phyloP scores from a whole-genome alignment of 257 asterid genomes.

The Oldenlandia corymbosa region DNA sequence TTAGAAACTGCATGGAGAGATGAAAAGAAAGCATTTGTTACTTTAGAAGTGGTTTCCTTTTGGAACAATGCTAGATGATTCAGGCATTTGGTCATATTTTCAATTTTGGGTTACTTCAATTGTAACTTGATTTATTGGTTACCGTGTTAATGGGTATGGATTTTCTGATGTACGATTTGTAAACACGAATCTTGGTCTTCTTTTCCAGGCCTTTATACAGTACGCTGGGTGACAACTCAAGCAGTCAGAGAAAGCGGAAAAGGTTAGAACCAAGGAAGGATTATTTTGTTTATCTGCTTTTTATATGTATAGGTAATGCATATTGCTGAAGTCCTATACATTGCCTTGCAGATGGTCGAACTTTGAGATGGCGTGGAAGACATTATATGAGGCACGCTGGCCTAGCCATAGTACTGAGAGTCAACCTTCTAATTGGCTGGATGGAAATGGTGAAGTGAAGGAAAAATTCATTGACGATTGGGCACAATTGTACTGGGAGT shows the following conservation, averaged over 20 bases:
- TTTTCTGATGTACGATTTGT: constrained; percentile 4
- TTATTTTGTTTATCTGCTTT: no score
- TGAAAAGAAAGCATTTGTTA: not conserved
- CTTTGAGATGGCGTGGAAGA: constrained; percentile 58
- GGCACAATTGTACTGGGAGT: constrained; percentile 81
- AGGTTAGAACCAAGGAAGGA: constrained; percentile 48
- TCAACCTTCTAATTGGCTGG: constrained; percentile 28
- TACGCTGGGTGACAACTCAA: constrained; percentile 27
- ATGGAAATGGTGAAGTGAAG: constrained; percentile 29
- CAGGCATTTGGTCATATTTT: not conserved
- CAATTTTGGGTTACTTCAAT: no score
- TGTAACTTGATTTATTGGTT: not conserved
- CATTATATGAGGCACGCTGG: constrained; percentile 61
- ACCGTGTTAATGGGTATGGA: not conserved
- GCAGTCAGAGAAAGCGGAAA: constrained; percentile 59
- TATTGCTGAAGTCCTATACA: not conserved
- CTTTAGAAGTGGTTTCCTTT: not conserved
- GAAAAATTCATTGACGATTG: constrained; percentile 44
- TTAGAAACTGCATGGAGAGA: not conserved
- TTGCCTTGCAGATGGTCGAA: constrained; percentile 23
- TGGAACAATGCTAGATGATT: not conserved
- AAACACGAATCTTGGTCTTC: constrained; percentile 19
- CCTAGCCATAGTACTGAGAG: constrained; percentile 31
- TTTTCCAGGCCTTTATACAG: constrained; percentile 57
- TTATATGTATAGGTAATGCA: no score